Percentiles rank a stretch among this genome's conserved stretches.
These are phyloP conservation scores for Fusarium nanum DNA, from an alignment of 2,329 filamentous ascomycete genomes.

Conservation along the genomic window DNA sequence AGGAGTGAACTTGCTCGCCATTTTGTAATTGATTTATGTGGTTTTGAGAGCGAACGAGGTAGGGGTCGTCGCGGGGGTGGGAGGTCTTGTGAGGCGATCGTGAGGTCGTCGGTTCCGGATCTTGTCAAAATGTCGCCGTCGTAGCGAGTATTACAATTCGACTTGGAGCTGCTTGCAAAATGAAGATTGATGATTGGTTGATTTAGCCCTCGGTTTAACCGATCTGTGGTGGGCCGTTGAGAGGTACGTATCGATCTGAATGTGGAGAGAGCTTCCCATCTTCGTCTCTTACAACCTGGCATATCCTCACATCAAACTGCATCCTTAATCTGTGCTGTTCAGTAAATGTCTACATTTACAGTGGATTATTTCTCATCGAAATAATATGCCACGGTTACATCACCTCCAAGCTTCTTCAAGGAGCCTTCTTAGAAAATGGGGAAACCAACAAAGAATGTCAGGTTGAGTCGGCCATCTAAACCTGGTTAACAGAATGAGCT, in stretches of 20 bases:
- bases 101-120: constrained; percentile 46
- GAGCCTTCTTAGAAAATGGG: background rate
- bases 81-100: constrained; percentile 38
- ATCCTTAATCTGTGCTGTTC: background rate
- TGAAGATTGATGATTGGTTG: constrained; percentile 49
- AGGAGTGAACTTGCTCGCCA: constrained; percentile 87
- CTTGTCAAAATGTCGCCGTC: constrained; percentile 52
- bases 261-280: background rate
- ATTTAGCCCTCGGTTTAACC: constrained; percentile 30
- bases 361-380: background rate
- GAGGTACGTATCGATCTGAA: constrained; percentile 27
- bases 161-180: constrained; percentile 53
- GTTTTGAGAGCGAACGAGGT: constrained; percentile 31
- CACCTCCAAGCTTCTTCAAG: background rate
- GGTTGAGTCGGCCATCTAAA: background rate
- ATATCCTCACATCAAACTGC: background rate
- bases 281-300: background rate
- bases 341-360: background rate
- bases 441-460: background rate
- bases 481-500: too few species aligned
- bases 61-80: constrained; percentile 35
- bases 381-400: background rate
- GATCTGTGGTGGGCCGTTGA: constrained; percentile 13
- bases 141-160: constrained; percentile 40
- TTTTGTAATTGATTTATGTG: constrained; percentile 53